These are phyloP conservation scores for Musa schizocarpa DNA, from an alignment of 176 grass and related monocot genomes.

Conservation along the genomic window DNA sequence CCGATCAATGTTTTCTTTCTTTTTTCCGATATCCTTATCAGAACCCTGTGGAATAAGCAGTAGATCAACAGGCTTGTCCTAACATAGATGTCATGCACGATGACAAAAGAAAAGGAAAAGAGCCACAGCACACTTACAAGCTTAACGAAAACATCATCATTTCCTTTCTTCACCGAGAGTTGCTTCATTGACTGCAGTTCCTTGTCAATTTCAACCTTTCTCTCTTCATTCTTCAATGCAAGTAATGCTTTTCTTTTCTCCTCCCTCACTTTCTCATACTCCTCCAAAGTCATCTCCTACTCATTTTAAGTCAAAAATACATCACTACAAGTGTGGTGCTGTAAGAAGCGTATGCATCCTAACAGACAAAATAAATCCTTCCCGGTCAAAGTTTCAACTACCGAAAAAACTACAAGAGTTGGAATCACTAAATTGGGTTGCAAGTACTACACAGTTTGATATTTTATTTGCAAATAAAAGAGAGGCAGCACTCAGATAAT, in stretches of 20 bases:
- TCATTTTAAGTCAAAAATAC: background rate
- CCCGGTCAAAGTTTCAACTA: no score
- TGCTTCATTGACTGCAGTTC: conserved; percentile 65
- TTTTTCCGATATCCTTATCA: conserved; percentile 69
- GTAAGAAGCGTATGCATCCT: no score
- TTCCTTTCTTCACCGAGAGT: conserved; percentile 66
- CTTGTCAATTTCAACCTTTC: conserved; percentile 82
- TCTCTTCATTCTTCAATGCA: conserved; percentile 66
- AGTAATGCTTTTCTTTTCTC: conserved; percentile 72
- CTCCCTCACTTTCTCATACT: conserved; percentile 82
- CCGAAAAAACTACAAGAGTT: no score
- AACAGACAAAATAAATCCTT: no score
- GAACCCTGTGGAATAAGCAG: conserved; percentile 36
- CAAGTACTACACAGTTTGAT: no score
- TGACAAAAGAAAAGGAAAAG: background rate
- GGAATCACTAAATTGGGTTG: no score
- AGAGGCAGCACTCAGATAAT: no score
- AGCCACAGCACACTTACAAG: conserved; percentile 30
- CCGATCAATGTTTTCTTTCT: conserved; percentile 69
- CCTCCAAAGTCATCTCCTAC: conserved; percentile 91
- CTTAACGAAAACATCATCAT: conserved; percentile 72
- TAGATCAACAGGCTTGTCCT: background rate
- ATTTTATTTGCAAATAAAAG: no score
- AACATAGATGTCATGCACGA: background rate
- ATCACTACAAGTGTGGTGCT: background rate